A percentile compares a stretch with the other conserved stretches of the same genome.
phyloP scores from a whole-genome alignment of 2,329 filamentous ascomycete species.

The Polychaeton citri region DNA sequence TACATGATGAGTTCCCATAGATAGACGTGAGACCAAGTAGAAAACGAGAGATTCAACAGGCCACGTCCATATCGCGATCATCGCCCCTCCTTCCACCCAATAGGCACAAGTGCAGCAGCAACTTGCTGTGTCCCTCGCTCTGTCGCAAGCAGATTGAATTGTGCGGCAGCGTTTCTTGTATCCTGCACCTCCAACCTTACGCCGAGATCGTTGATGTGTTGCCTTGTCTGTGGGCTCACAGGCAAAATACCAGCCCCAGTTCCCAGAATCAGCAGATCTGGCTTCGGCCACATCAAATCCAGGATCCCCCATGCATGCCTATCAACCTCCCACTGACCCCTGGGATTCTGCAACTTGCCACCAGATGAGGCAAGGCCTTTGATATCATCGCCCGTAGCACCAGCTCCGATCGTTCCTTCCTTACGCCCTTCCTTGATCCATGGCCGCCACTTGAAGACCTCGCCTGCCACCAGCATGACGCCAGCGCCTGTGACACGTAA shows the following conservation, averaged over 20 bases:
- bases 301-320: constrained; percentile 61
- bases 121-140: constrained; percentile 77
- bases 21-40: no score
- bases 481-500: constrained; percentile 56
- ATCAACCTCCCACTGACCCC: constrained; percentile 69
- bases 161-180: constrained; percentile 82
- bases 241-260: constrained; percentile 64
- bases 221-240: constrained; percentile 60
- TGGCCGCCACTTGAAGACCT: constrained; percentile 80
- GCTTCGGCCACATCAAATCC: constrained; percentile 71
- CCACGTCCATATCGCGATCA: no score
- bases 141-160: constrained; percentile 91
- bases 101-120: constrained; percentile 74
- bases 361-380: constrained; percentile 21
- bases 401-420: constrained; percentile 24
- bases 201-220: constrained; percentile 60
- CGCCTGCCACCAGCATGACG: constrained; percentile 67
- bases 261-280: constrained; percentile 87
- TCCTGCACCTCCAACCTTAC: constrained; percentile 81
- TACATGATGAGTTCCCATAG: no score
- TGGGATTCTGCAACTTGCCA: constrained; percentile 51
- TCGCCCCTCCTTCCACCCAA: constrained; percentile 59
- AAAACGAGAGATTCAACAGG: no score
- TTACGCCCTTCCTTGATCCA: constrained; percentile 43
- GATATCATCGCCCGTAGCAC: constrained; percentile 20